phyloP scores from a whole-genome alignment of 805 yeast species.

The Pichia manshurica region DNA sequence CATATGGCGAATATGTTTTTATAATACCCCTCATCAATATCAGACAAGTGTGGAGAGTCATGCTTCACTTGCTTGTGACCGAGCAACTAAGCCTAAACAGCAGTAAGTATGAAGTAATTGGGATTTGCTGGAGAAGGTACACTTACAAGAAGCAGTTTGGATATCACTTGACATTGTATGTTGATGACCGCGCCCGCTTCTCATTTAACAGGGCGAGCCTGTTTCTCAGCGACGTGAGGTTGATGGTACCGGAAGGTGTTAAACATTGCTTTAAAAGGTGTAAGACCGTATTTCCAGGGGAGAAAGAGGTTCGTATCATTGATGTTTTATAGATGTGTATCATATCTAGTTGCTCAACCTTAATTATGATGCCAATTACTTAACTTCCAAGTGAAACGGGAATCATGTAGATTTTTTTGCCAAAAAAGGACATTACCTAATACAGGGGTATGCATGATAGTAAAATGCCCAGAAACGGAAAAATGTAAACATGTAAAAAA shows the following conservation, averaged over 20 bases:
- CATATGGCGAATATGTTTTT: slow-evolving; percentile 8
- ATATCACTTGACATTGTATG: slow-evolving; percentile 7
- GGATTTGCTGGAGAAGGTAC: slow-evolving; percentile 11
- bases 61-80: neutral
- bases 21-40: neutral
- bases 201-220: neutral
- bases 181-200: slow-evolving; percentile 5
- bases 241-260: neutral
- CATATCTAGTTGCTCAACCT: too few relatives aligned
- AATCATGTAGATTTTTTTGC: neutral
- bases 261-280: slow-evolving; percentile 7
- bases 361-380: too few relatives aligned
- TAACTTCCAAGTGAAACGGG: too few relatives aligned
- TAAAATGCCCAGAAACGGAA: neutral
- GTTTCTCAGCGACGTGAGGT: slow-evolving; percentile 5
- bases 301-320: neutral
- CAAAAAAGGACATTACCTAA: neutral
- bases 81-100: neutral
- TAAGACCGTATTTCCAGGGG: slow-evolving; percentile 5
- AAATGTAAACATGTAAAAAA: neutral
- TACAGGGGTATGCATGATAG: neutral
- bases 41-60: slow-evolving; percentile 2
- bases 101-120: neutral
- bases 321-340: neutral
- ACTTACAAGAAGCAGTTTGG: neutral